Percentiles rank a stretch among this genome's conserved stretches.
Conservation (phyloP, 75 land plant genomes). For the Sequoiadendron giganteum region DNA sequence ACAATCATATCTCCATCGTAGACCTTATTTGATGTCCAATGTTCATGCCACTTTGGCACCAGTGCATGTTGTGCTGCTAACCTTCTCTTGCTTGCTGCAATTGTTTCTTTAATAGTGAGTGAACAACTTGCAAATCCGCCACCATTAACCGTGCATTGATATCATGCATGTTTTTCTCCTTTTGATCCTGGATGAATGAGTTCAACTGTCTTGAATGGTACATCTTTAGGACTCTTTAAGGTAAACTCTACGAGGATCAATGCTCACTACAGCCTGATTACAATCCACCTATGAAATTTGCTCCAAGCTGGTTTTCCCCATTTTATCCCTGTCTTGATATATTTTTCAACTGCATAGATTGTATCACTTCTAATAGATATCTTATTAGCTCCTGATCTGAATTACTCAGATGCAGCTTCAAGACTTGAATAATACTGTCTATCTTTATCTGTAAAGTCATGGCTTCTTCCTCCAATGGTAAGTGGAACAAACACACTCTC, state of each 20-base stretch:
- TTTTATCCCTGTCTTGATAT: slow-evolving; percentile 84
- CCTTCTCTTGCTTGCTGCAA: no score
- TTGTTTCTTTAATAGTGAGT: no score
- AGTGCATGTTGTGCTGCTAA: slow-evolving; percentile 8
- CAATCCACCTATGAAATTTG: slow-evolving; percentile 95
- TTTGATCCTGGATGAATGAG: slow-evolving; percentile 73
- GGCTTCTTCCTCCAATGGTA: no score
- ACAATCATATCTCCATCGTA: slow-evolving; percentile 99
- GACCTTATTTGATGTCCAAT: slow-evolving; percentile 97
- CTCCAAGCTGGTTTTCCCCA: slow-evolving; percentile 92
- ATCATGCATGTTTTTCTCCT: slow-evolving; percentile 95
- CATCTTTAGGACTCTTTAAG: slow-evolving; percentile 68
- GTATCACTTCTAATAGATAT: slow-evolving; percentile 99
- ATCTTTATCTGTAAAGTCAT: no score
- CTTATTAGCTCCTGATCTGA: slow-evolving; percentile 99
- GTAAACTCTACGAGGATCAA: slow-evolving; percentile 93
- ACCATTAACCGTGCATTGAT: slow-evolving; percentile 89
- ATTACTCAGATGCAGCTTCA: slow-evolving; percentile 98
- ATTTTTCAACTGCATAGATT: slow-evolving; percentile 95
- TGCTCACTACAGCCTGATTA: slow-evolving; percentile 99
- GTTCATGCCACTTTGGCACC: slow-evolving; percentile 94
- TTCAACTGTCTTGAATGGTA: slow-evolving; percentile 65
- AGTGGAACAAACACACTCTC: no score
- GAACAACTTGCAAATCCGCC: no score
- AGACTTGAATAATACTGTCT: slow-evolving; percentile 78